Base-by-base conservation (phyloP, 805 yeast species). In the Pichia exigua region DNA sequence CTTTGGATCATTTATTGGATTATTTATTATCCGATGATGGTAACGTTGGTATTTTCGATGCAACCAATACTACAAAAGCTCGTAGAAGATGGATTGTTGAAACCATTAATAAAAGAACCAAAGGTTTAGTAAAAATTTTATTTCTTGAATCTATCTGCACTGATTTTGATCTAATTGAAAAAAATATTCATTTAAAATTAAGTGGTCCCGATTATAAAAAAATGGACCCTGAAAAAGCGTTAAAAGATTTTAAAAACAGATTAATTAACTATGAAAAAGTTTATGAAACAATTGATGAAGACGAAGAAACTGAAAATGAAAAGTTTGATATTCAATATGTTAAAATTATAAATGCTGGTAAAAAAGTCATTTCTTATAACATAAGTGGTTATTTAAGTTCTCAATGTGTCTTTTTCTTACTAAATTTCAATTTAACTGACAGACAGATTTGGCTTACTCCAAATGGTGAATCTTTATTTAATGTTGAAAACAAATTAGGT, bases 131-230 rank as follows among this genome's bases (percentile, higher is more conserved):
- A 26, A 71, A 73, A 47, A 67, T 75, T 22, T 55, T 75, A 40
- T 76, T 76, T 54, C 57, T 76, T 28, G 99, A 92, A 63, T 85
- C 95, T 57, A 79, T 90, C 13, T 92, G 98, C 66, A 82, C 88
- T 2, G 92, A 91, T 63, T 81, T 81, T 15, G 74, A 75, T 6
- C 79, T 92, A 46, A 83, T 92, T 44, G 95, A 90, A 61, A 79
- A 84, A 55, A 92, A 92, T 66, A 85, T 92, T 46, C 74, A 87
- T 47, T 77, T 94, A 58, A 92, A 92, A 69, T 73, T 92, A 49
- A 79, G 86, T 30, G 99, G 99, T 0, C 99, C 98, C 0, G 98
- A 92, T 69, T 92, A 92, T 70, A 77, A 77, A 53, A 77, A 83
- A 47, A 89, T 90, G 88, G 92, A 92, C 63, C 87, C 87, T 2